Percentiles rank a stretch among this genome's conserved stretches.
Evolutionary conservation across 768 basidiomycete species (phyloP).

Genomic region (Suillus occidentalis): DNA sequence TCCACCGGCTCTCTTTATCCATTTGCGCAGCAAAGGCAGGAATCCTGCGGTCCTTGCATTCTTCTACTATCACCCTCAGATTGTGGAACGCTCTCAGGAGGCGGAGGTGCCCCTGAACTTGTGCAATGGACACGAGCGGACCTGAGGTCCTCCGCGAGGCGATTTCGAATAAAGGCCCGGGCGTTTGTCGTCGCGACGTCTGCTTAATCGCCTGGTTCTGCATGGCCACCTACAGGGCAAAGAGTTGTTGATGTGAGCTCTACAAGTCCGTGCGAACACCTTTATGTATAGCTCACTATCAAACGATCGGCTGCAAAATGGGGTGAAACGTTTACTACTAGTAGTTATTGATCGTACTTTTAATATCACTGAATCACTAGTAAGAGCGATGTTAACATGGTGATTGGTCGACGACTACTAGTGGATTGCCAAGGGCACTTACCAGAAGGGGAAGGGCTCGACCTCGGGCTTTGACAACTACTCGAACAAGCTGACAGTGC

Average conservation of each 20-base stretch:
- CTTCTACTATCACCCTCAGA: constrained; percentile 30
- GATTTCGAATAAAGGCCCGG: constrained; percentile 16
- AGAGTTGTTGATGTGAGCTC: background rate
- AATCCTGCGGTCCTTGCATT: constrained; percentile 26
- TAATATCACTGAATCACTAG: background rate
- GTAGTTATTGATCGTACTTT: background rate
- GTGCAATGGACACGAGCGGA: constrained; percentile 31
- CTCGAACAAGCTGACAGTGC: background rate
- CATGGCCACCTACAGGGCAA: background rate
- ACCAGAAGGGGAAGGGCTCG: background rate
- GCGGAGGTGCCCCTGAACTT: constrained; percentile 36
- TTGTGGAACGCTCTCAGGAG: constrained; percentile 35
- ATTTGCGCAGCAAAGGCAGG: constrained; percentile 27
- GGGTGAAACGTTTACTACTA: background rate
- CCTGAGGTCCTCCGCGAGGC: constrained; percentile 17
- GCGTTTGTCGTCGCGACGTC: background rate
- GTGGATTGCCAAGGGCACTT: background rate
- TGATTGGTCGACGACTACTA: background rate
- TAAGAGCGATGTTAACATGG: too few relatives aligned
- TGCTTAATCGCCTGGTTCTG: background rate
- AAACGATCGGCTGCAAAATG: background rate
- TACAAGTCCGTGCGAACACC: background rate
- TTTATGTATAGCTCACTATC: constrained; percentile 1
- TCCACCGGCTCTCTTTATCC: constrained; percentile 33
- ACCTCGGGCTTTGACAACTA: background rate